Evolutionary conservation across 1,284 basidiomycete species (phyloP).

Genomic region (Fomitopsis betulina): DNA sequence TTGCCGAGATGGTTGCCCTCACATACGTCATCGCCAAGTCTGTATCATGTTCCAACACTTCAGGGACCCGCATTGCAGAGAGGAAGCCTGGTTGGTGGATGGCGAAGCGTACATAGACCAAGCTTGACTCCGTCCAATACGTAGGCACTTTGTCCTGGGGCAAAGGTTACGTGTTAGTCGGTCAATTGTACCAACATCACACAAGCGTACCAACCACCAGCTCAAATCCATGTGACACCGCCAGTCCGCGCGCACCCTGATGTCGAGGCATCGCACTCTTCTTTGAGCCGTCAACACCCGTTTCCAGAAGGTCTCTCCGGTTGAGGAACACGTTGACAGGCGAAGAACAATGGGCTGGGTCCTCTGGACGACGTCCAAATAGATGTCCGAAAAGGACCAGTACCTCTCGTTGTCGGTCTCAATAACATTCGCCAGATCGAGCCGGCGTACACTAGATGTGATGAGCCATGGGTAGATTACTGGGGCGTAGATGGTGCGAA

Average conservation of each 20-base stretch:
- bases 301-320: neutral
- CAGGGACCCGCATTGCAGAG: neutral
- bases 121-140: neutral
- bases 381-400: neutral
- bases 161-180: too few species aligned
- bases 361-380: neutral
- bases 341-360: neutral
- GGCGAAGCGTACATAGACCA: neutral
- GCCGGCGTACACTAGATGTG: neutral
- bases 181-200: neutral
- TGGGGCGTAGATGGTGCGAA: neutral
- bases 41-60: neutral
- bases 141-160: neutral
- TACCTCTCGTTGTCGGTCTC: neutral
- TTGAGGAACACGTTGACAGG: neutral
- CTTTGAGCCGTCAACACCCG: neutral
- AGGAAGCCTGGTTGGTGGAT: neutral
- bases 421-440: neutral
- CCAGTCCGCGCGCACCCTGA: neutral
- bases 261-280: neutral
- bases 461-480: neutral
- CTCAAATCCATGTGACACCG: neutral
- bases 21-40: neutral
- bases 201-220: neutral
- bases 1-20: neutral